Evolutionary conservation across 352 stramenopile genomes (phyloP).

Genomic region (Pythium rishiriense): DNA sequence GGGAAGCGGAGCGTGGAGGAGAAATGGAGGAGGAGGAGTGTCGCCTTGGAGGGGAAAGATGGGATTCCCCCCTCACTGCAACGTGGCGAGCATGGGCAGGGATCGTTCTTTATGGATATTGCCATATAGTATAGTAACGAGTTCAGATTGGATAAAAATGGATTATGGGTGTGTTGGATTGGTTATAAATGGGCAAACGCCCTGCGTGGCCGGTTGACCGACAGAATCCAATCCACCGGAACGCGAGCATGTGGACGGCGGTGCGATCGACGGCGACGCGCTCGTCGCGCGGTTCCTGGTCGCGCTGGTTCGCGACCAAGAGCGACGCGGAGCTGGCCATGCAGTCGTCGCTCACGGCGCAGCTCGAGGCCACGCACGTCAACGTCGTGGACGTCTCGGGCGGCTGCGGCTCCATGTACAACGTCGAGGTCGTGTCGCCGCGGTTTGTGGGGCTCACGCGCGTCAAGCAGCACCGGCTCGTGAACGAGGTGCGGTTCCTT

Average conservation of each 20-base stretch:
- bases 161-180: no score
- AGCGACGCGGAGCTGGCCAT: constrained; percentile 69
- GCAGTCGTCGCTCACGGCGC: constrained; percentile 51
- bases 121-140: not conserved
- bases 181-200: no score
- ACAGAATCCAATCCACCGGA: not conserved
- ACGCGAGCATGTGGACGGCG: not conserved
- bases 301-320: constrained; percentile 27
- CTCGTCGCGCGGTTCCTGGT: no score
- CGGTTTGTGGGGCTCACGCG: constrained; percentile 78
- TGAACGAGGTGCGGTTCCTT: constrained; percentile 63
- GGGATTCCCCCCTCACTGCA: not conserved
- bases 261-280: not conserved
- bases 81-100: not conserved
- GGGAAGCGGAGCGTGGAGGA: no score
- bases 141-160: not conserved
- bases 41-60: not conserved
- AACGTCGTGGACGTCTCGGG: constrained; percentile 87
- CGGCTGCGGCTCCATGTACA: constrained; percentile 88
- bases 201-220: no score
- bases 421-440: constrained; percentile 82
- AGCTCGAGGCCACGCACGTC: constrained; percentile 75
- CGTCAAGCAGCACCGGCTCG: constrained; percentile 87
- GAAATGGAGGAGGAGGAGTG: no score
- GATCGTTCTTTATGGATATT: not conserved